phyloP scores from a whole-genome alignment of 495 filamentous ascomycete genomes.

The Tuber indicum region DNA sequence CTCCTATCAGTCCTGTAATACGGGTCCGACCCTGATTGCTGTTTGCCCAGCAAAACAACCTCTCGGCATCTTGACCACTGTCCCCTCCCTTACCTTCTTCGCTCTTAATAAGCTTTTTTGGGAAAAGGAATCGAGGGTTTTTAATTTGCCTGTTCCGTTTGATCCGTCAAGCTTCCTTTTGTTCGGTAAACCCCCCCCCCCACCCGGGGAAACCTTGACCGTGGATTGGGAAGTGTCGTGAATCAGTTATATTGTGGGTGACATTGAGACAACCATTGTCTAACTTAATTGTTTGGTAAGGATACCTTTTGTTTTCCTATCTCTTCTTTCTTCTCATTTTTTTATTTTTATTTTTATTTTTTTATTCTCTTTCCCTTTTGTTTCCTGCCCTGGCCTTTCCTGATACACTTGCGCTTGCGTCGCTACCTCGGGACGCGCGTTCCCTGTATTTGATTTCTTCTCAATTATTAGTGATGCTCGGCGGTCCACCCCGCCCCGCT shows the following conservation, averaged over 20 bases:
- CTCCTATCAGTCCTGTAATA: not conserved
- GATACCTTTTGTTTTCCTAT: not conserved
- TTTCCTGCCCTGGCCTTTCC: not conserved
- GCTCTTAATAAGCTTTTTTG: not conserved
- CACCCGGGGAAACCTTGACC: not conserved
- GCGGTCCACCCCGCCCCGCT: not conserved
- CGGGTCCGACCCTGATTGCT: not conserved
- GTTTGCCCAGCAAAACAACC: slow-evolving; percentile 2
- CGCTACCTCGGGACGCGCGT: not conserved
- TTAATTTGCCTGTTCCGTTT: not conserved
- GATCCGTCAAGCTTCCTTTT: not conserved
- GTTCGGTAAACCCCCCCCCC: not conserved
- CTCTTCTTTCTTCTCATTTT: not conserved
- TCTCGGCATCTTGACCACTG: not conserved
- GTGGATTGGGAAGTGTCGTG: not conserved
- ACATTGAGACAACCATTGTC: not conserved
- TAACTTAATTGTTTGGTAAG: not conserved
- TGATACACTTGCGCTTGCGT: not conserved
- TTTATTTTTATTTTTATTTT: not conserved
- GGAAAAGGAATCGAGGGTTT: not conserved
- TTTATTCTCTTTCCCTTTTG: not conserved
- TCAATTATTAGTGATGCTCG: not conserved
- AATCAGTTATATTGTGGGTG: not conserved
- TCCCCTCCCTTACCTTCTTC: not conserved
- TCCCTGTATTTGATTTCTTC: not conserved